These are phyloP conservation scores for Periconia macrospinosa DNA, from an alignment of 2,329 filamentous ascomycete species.

Conservation along the genomic window DNA sequence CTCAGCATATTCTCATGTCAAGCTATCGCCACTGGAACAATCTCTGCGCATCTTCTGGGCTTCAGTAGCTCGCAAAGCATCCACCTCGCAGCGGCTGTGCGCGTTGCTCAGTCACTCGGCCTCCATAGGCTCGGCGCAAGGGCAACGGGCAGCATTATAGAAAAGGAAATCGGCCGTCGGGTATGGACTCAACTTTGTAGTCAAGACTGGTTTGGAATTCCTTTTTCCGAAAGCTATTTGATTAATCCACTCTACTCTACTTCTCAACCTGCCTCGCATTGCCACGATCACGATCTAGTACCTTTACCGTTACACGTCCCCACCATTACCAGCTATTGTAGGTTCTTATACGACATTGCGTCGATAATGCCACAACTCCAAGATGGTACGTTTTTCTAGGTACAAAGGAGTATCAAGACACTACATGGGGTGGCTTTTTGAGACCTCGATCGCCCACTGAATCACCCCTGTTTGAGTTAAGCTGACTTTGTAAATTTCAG, in stretches of 20 bases:
- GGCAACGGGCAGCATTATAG: background rate
- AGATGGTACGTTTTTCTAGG: too few species aligned
- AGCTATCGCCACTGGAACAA: constrained; percentile 47
- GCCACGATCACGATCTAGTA: constrained; percentile 26
- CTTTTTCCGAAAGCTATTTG: constrained; percentile 43
- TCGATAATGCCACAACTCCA: constrained; percentile 40
- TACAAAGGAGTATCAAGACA: too few species aligned
- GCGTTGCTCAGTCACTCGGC: constrained; percentile 50
- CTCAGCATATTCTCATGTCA: constrained; percentile 43
- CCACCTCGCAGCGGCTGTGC: constrained; percentile 46
- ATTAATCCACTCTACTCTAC: constrained; percentile 34
- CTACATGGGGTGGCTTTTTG: too few species aligned
- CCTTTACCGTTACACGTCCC: constrained; percentile 21
- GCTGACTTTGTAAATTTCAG: too few species aligned
- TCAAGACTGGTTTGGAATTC: constrained; percentile 46
- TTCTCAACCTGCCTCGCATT: constrained; percentile 32
- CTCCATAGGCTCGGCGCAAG: constrained; percentile 43
- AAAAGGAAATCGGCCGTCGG: constrained; percentile 35
- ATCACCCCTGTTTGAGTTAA: too few species aligned
- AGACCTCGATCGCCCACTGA: too few species aligned
- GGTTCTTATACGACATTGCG: constrained; percentile 39
- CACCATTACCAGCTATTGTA: constrained; percentile 34
- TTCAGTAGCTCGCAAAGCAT: constrained; percentile 49
- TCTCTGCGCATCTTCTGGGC: constrained; percentile 50
- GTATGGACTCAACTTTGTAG: constrained; percentile 43